Percentiles rank a stretch among this genome's conserved stretches.
phyloP scores from a whole-genome alignment of 1,284 basidiomycete genomes.

The Boletus hoseneyae region DNA sequence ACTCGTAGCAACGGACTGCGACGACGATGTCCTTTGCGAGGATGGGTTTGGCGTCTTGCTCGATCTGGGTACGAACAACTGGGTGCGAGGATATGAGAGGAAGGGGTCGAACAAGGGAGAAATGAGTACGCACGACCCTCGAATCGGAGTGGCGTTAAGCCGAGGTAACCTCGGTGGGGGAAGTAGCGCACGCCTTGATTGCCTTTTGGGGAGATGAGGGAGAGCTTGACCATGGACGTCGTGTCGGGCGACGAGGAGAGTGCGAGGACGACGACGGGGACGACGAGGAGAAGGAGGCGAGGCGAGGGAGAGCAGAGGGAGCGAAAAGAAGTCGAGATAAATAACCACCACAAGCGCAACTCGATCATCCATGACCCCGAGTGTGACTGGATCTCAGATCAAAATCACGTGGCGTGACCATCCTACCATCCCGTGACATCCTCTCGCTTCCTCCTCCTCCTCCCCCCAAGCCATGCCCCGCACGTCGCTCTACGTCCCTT shows the following conservation, averaged over 20 bases:
- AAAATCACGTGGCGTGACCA: constrained; percentile 27
- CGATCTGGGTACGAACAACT: constrained; percentile 68
- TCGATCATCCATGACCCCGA: constrained; percentile 27
- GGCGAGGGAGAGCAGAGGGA: constrained; percentile 13
- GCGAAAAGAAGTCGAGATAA: constrained; percentile 36
- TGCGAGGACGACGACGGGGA: constrained; percentile 24
- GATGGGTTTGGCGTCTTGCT: constrained; percentile 65
- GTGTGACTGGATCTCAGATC: constrained; percentile 28
- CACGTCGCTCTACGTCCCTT: constrained; percentile 44
- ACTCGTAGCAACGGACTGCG: constrained; percentile 76
- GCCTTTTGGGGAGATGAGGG: constrained; percentile 58
- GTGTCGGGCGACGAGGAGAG: constrained; percentile 32
- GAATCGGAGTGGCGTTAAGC: constrained; percentile 72
- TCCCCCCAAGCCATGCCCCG: constrained; percentile 39
- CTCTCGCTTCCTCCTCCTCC: background rate
- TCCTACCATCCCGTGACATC: constrained; percentile 9
- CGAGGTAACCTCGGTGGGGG: constrained; percentile 73
- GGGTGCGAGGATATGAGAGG: constrained; percentile 10
- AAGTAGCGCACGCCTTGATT: constrained; percentile 69
- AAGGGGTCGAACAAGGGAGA: constrained; percentile 7
- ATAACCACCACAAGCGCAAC: constrained; percentile 26
- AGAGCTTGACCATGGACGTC: constrained; percentile 54
- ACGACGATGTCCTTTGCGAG: constrained; percentile 61
- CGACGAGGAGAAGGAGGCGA: constrained; percentile 24
- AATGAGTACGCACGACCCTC: constrained; percentile 58